Base-by-base conservation (phyloP, 2,329 filamentous ascomycete species). In the Fusarium buxicola region DNA sequence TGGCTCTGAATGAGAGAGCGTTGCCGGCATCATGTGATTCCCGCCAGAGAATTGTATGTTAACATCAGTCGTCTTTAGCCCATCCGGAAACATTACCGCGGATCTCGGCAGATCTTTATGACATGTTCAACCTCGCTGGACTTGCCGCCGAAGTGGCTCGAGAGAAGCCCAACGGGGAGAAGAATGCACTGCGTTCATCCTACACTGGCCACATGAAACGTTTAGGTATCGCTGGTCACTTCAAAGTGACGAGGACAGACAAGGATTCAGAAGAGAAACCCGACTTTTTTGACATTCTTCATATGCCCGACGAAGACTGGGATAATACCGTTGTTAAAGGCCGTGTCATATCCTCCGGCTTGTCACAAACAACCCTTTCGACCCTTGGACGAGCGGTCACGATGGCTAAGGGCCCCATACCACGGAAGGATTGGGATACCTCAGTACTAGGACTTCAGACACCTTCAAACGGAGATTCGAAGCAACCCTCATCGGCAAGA, bases 121-220 rank as follows among this genome's bases (percentile, higher is more conserved):
- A 83, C 58, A 78, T 82, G 71, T 89, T 86, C 74, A 79, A 80
- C 69, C 76, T 89, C 64, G 79, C 80, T 43, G 76, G 74, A 48
- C 81, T 89, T 52, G 86, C 87, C 55, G 81, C 83, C 55, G 84
- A 87, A 64, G 86, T 89, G 35, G 87, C 87, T 59, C 82, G 87
- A 59, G 84, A 84, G 49, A 85, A 87, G 71, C 85, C 86, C 12
- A 87, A 87, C 72, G 87, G 87, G 64, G 84, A 88, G 73, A 89
- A 89, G 80, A 89, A 89, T 70, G 85, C 84, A 63, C 78, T 89
- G 44, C 82, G 87, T 24, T 89, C 89, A 73, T 89, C 86, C 13
- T 89, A 89, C 78, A 89, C 89, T 74, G 86, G 86, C 48, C 85
- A 89, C 65, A 86, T 89, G 73, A 89, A 89, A 78, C 83, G 82